A percentile compares a stretch with the other conserved stretches of the same genome.
Evolutionary conservation across 208 protist genomes (phyloP).

Genomic region (Herpetomonas muscarum): DNA sequence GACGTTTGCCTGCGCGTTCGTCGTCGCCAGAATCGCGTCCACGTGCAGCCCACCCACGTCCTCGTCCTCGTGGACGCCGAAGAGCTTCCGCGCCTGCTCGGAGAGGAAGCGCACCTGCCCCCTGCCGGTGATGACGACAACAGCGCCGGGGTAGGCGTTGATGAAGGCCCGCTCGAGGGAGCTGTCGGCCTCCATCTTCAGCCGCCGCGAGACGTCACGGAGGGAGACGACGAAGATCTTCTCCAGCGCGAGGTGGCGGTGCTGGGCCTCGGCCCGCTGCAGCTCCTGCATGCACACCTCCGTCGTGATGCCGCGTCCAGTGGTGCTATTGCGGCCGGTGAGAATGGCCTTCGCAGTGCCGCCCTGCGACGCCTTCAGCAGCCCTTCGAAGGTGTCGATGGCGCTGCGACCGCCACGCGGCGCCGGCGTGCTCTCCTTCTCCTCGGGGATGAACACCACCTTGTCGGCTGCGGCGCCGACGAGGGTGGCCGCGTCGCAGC

Average conservation of each 20-base stretch:
- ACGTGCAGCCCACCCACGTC: not conserved
- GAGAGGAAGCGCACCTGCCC: not conserved
- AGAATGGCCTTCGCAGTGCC: not conserved
- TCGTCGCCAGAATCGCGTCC: not conserved
- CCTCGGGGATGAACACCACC: not conserved
- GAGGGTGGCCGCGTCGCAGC: conserved; percentile 3
- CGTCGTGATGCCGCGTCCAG: not conserved
- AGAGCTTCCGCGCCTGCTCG: not conserved
- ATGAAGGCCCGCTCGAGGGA: conserved; percentile 1
- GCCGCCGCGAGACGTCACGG: not conserved
- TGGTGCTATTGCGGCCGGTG: not conserved
- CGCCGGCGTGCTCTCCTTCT: too few relatives aligned
- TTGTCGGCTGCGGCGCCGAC: not conserved
- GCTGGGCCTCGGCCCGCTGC: not conserved
- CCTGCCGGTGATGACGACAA: not conserved
- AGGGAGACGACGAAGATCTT: conserved; percentile 3
- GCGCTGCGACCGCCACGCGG: too few relatives aligned
- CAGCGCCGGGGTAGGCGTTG: conserved; percentile 1
- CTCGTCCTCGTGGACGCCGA: not conserved
- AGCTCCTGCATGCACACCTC: conserved; percentile 1
- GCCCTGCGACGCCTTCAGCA: not conserved
- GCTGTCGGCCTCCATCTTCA: not conserved
- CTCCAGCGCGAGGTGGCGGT: not conserved
- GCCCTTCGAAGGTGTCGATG: not conserved
- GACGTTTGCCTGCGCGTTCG: too few relatives aligned